Evolutionary conservation across 306 rosid genomes (phyloP), one percentile per base, ranked within the genome.

Genomic region (Comarum palustre): DNA sequence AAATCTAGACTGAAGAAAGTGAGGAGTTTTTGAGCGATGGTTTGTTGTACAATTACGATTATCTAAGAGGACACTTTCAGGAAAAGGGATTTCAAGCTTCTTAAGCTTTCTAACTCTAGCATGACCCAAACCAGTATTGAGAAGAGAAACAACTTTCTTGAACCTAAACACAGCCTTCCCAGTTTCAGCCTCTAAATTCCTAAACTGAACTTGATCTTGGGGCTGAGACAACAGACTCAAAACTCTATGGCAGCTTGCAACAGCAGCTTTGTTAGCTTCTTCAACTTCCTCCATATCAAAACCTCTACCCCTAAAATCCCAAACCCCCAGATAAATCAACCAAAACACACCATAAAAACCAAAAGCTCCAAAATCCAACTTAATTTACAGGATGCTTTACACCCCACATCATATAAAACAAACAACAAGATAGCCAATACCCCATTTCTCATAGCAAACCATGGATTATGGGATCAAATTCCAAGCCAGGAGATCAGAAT

Each of bases 71-170:
- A 85, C 72, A 48, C 61, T 87, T 61, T 86, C 88, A 51, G 90
- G 85, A 31, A 88, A 82, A 73, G 96, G 86, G 62, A 78, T 39
- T 71, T 84, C 86, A 59, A 73, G 81, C 36, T 78, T 88, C 60
- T 85, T 86, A 24, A 68, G 78, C 82, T 86, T 92, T 79, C 92
- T 90, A 34, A 88, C 87, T 82, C 96, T 90, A 25, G 97, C 96
- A 88, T 88, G 97, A 78, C 93, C 96, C 75, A 87, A 57, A 66
- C 92, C 86, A 79, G 76, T 83, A 27, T 82, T 80, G 41, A 95
- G 90, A 85, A 95, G 80, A 78, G 97, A 86, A 65, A 86, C 90
- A 78, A 95, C 96, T 84, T 89, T 89, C 88, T 86, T 95, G 86
- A 95, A 92, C 87, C 85, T 87, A 41, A 64, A 79, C 69, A 95